Percentiles rank a stretch among this genome's conserved stretches.
Evolutionary conservation across 768 basidiomycete species (phyloP).

Genomic region (Tylopilus subfusipes): DNA sequence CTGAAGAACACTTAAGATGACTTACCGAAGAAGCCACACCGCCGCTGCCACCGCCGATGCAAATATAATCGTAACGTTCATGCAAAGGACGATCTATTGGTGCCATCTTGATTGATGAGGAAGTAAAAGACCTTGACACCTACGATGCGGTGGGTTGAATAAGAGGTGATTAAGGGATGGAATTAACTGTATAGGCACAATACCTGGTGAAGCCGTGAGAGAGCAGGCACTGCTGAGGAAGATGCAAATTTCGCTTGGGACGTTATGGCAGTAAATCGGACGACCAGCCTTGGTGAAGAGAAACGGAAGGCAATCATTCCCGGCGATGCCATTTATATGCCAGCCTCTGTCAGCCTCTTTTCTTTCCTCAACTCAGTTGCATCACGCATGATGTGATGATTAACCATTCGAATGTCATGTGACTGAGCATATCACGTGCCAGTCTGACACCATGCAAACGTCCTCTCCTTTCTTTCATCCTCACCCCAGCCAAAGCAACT

Average conservation of each 20-base stretch:
- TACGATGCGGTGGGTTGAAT: slow-evolving; percentile 17
- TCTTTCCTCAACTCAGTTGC: neutral
- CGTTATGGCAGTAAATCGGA: slow-evolving; percentile 3
- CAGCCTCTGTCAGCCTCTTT: slow-evolving; percentile 15
- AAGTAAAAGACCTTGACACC: slow-evolving; percentile 47
- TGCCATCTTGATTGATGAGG: slow-evolving; percentile 54
- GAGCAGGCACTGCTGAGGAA: slow-evolving; percentile 2
- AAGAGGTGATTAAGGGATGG: slow-evolving; percentile 4
- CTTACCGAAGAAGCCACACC: slow-evolving; percentile 85
- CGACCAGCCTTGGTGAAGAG: slow-evolving; percentile 9
- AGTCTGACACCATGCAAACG: too few species aligned
- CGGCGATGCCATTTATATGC: slow-evolving; percentile 16
- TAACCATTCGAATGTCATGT: slow-evolving; percentile 6
- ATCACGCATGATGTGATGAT: neutral
- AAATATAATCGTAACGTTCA: slow-evolving; percentile 78
- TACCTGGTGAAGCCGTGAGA: slow-evolving; percentile 28
- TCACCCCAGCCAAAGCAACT: too few species aligned
- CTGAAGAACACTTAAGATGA: slow-evolving; percentile 1
- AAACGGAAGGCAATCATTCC: slow-evolving; percentile 12
- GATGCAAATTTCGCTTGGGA: slow-evolving; percentile 13
- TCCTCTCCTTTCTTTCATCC: too few species aligned
- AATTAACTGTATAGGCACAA: neutral
- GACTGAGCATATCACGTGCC: slow-evolving; percentile 13
- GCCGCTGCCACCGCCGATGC: slow-evolving; percentile 92
- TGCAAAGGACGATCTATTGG: slow-evolving; percentile 62